Evolutionary conservation across 306 rosid species (phyloP), one percentile per base, ranked within the genome.

Genomic region (Elaeagnus macrophylla): DNA sequence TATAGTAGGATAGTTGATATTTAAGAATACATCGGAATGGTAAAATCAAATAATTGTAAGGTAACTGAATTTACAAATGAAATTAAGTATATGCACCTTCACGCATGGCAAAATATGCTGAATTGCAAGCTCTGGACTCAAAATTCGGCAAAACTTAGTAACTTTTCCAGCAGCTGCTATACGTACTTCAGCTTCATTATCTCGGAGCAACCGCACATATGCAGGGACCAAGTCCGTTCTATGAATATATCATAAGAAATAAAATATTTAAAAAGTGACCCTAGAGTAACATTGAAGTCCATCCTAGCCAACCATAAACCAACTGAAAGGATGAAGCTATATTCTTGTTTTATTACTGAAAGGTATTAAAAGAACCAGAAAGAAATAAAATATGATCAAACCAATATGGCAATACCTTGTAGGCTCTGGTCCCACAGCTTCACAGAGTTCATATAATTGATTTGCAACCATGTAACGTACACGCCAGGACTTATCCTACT

Each of bases 401-500:
- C 1, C 41, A 48, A n/a, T n/a, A n/a, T n/a, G n/a, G n/a, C n/a
- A 57, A 39, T 86, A 91, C 97, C 97, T 82, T 41, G 95, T 86
- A 53, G 93, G 93, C 38, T 91, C 97, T 66, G 95, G 89, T 48
- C 97, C 97, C 40, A 91, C 97, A 56, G 97, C 97, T 73, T 91
- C 97, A 62, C 96, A 91, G 18, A 91, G 81, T 74, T 91, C 97
- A 59, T 91, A 84, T 25, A 91, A 67, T 67, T 91, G 97, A 78
- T 91, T 91, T 52, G 97, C 97, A 59, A 91, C 97, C 97, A 91
- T 91, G 83, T 91, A 87, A 16, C 97, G 96, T 35, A 91, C 97
- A 51, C 97, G 96, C 97, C 97, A 91, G 20, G 97, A 91, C 70
- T 91, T 91, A 69, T 91, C 97, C 97, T 91, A 63, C 40, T 38